Conservation (phyloP, 495 filamentous ascomycete genomes). For the Wilcoxina mikolae region DNA sequence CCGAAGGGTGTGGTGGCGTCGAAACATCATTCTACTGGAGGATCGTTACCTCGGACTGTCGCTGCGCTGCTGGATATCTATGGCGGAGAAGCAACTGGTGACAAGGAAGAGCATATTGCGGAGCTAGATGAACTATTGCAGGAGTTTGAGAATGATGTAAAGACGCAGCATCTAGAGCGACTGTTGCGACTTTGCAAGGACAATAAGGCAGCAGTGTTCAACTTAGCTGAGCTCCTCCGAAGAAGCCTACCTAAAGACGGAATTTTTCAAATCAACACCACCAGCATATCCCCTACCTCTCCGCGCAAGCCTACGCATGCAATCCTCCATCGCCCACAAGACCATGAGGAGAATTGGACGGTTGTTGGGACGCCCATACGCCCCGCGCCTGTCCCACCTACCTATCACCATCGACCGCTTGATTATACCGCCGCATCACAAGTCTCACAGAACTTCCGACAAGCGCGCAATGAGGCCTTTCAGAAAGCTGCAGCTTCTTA, state of each 20-base stretch:
- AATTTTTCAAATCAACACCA: background rate
- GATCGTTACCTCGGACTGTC: constrained; percentile 44
- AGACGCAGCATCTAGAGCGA: constrained; percentile 13
- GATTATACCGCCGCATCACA: constrained; percentile 10
- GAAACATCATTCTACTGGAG: constrained; percentile 46
- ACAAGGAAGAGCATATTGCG: constrained; percentile 33
- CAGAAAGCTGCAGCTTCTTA: constrained; percentile 46
- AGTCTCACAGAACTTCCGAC: constrained; percentile 9
- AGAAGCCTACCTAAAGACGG: background rate
- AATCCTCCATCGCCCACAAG: constrained; percentile 21
- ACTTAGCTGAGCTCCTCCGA: constrained; percentile 19
- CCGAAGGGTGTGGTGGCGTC: constrained; percentile 40
- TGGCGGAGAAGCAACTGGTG: constrained; percentile 26
- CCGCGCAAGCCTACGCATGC: constrained; percentile 33
- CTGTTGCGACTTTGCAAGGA: constrained; percentile 19
- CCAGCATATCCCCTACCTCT: too few relatives aligned
- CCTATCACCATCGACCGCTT: constrained; percentile 9
- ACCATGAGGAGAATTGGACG: background rate
- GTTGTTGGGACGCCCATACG: background rate
- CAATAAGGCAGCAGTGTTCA: constrained; percentile 18
- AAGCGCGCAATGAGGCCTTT: constrained; percentile 35
- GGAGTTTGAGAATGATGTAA: constrained; percentile 14
- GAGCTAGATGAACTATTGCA: constrained; percentile 34
- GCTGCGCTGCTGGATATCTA: constrained; percentile 34
- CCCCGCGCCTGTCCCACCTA: constrained; percentile 4